Evolutionary conservation across 148 eudicot species (phyloP).

Genomic region (Beta vulgaris): DNA sequence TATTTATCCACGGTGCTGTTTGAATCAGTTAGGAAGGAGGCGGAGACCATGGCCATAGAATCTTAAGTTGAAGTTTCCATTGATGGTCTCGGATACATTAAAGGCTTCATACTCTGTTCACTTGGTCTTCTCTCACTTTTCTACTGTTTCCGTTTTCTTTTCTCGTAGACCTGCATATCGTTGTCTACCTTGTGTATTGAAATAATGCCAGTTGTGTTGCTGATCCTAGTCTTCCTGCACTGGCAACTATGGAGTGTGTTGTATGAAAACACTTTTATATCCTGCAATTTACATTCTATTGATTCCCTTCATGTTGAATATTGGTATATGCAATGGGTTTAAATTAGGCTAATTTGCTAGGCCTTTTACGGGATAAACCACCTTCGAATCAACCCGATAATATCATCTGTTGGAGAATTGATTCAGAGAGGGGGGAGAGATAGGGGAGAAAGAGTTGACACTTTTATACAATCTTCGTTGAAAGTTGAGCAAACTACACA

Average conservation of each 20-base stretch:
- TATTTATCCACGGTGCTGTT: conserved; percentile 69
- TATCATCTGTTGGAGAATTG: too few relatives aligned
- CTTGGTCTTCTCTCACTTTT: too few relatives aligned
- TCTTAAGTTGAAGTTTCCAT: conserved; percentile 23
- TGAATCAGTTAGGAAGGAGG: conserved; percentile 68
- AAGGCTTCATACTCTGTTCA: too few relatives aligned
- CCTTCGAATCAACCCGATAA: too few relatives aligned
- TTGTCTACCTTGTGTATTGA: background rate
- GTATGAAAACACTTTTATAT: background rate
- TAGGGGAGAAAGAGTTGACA: too few relatives aligned
- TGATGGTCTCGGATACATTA: background rate
- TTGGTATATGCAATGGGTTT: too few relatives aligned
- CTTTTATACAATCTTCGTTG: too few relatives aligned
- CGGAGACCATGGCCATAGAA: conserved; percentile 52
- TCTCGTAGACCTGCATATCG: background rate
- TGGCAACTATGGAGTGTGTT: background rate
- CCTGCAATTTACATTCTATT: background rate
- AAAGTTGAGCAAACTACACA: too few relatives aligned
- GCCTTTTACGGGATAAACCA: background rate
- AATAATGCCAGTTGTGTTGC: conserved; percentile 6
- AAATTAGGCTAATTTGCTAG: background rate
- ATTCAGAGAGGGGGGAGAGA: too few relatives aligned
- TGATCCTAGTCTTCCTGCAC: background rate
- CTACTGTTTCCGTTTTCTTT: background rate
- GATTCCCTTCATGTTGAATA: too few relatives aligned